These are phyloP conservation scores for Rhododendron mucronatum DNA, from an alignment of 148 eudicot genomes.

Conservation along the genomic window DNA sequence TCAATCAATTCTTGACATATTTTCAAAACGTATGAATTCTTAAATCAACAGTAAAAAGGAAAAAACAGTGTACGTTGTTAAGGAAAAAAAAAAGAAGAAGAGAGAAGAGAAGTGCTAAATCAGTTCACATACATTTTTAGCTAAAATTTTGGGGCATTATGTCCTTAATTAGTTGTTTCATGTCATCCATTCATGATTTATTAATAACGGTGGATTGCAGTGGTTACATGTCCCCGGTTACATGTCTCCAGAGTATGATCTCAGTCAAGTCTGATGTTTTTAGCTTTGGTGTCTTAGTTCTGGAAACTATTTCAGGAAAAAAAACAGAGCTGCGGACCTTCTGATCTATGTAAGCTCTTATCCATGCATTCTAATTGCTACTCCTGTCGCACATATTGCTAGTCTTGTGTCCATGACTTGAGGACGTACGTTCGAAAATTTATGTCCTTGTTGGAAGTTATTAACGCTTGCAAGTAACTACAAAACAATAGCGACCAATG, in stretches of 20 bases:
- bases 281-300: constrained; percentile 45
- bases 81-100: too few species aligned
- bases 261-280: constrained; percentile 51
- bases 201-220: neutral
- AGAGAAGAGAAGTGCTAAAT: too few species aligned
- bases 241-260: constrained; percentile 29
- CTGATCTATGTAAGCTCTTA: constrained; percentile 28
- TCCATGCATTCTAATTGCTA: neutral
- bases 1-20: neutral
- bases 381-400: neutral
- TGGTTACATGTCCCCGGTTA: constrained; percentile 11
- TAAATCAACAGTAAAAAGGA: too few species aligned
- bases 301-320: constrained; percentile 24
- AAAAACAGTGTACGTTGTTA: too few species aligned
- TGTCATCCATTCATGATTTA: neutral
- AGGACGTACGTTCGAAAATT: neutral
- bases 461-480: neutral
- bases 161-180: too few species aligned
- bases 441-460: neutral
- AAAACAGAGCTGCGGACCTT: constrained; percentile 9
- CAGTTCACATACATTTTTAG: too few species aligned
- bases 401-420: neutral
- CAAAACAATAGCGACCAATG: too few species aligned
- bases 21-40: neutral
- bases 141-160: too few species aligned